Conservation (phyloP, 305 asterid genomes). For the Fraxinus platypoda region DNA sequence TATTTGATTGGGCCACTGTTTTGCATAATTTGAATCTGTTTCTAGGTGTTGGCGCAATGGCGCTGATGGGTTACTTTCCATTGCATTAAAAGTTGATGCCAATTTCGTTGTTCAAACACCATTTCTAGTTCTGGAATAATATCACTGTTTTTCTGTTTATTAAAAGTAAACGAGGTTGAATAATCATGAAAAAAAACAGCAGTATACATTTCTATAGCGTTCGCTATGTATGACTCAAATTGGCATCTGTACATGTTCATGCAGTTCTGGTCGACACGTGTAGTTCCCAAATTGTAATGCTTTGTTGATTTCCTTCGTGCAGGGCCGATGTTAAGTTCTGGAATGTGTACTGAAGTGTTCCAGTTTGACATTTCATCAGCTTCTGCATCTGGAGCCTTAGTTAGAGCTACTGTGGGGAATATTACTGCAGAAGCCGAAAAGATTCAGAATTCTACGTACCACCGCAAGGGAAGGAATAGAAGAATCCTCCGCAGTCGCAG, state of each 20-base stretch:
- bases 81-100: neutral
- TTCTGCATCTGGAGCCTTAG: slow-evolving; percentile 56
- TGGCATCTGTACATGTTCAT: neutral
- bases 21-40: neutral
- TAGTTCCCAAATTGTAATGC: slow-evolving; percentile 1
- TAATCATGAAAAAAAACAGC: neutral
- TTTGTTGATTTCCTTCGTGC: slow-evolving; percentile 21
- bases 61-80: neutral
- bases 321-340: slow-evolving; percentile 96
- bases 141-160: neutral
- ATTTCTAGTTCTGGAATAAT: neutral
- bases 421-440: slow-evolving; percentile 37
- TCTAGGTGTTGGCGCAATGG: neutral
- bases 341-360: slow-evolving; percentile 94
- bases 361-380: slow-evolving; percentile 82
- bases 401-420: slow-evolving; percentile 52
- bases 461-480: slow-evolving; percentile 50
- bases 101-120: neutral
- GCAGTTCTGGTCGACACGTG: neutral
- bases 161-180: neutral
- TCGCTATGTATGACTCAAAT: neutral
- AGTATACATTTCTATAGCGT: neutral
- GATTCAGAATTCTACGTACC: slow-evolving; percentile 41
- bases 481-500: slow-evolving; percentile 60
- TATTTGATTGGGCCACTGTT: neutral